Evolutionary conservation across 2,329 filamentous ascomycete genomes (phyloP).

Genomic region (Monosporascus sp.): DNA sequence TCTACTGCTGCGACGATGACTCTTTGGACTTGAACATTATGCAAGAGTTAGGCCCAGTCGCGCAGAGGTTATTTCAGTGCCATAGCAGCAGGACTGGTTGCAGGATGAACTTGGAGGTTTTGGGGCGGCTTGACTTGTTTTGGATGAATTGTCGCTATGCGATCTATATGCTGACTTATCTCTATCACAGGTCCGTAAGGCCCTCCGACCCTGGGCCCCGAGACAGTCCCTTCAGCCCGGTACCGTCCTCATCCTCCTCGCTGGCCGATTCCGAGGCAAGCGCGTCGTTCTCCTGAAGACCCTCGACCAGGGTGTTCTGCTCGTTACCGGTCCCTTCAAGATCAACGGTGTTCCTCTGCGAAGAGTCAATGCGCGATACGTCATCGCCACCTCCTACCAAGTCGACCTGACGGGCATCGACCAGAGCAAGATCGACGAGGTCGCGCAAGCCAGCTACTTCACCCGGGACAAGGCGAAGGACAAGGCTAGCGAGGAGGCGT

Average conservation of each 20-base stretch:
- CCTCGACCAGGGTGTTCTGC: constrained; percentile 94
- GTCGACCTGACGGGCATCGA: constrained; percentile 83
- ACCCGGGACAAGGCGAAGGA: constrained; percentile 89
- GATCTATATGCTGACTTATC: constrained; percentile 20
- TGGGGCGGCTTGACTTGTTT: background rate
- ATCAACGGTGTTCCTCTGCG: constrained; percentile 98
- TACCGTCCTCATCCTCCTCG: constrained; percentile 96
- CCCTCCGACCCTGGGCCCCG: constrained; percentile 79
- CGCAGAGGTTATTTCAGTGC: background rate
- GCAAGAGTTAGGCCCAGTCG: background rate
- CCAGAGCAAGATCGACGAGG: constrained; percentile 80
- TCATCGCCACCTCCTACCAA: constrained; percentile 84
- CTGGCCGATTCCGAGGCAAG: constrained; percentile 99
- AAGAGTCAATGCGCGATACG: constrained; percentile 88
- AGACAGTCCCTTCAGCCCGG: constrained; percentile 89
- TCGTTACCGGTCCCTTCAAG: constrained; percentile 99
- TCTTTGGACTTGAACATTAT: too few species aligned
- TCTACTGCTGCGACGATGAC: too few species aligned
- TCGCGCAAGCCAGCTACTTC: constrained; percentile 83
- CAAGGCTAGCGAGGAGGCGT: constrained; percentile 96
- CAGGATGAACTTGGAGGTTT: background rate
- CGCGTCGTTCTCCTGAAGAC: constrained; percentile 98
- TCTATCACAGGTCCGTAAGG: constrained; percentile 78
- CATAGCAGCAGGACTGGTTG: background rate
- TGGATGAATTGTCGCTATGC: background rate